Evolutionary conservation across 1,284 basidiomycete species (phyloP), one percentile per base, ranked within the genome.

Genomic region (Ceratobasidium sp.): DNA sequence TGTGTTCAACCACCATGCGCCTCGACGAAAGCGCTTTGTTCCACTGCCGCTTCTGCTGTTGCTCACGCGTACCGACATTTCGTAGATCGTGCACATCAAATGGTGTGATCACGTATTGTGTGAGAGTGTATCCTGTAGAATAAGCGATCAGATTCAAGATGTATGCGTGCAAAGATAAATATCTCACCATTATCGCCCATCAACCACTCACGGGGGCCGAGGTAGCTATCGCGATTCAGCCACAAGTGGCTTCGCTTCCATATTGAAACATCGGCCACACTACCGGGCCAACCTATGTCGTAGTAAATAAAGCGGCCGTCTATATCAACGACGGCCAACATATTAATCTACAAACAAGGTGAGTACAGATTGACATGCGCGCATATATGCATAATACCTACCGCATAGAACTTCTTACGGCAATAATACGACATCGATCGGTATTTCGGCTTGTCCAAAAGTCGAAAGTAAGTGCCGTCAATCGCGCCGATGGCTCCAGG

Each of bases 311-410:
- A 15, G 20, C 61, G 26, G 7, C 61, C 7, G 38, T 38, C 17
- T 67, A 83, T 81, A n/a, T 64, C 61, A 28, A 64, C 61, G 13
- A 64, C 61, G 12, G 40, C 40, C 61, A 28, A 28, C 40, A 42
- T 42, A 33, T 64, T 64, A 15, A 64, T 13, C 61, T 57, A 6
- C 17, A 57, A 57, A 12, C 12, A 26, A 23, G 56, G 13, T 48
- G 33, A 33, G 33, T 33, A 33, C 28, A 33, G 56, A 13, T 3
- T 7, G 12, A 13, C n/a, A 15, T 26, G 3, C 33, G 3, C 12
- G 23, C 15, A 15, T 23, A 57, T 23, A 33, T 26, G 56, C n/a
- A 33, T n/a, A 33, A 6, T 28, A 64, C 61, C 40, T 33, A 64
- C 61, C 13, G 61, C 61, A 23, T 13, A 33, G 13, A n/a, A 28